These are phyloP conservation scores for Pseudotsuga menziesii DNA, from an alignment of 75 land plant genomes.

Conservation along the genomic window DNA sequence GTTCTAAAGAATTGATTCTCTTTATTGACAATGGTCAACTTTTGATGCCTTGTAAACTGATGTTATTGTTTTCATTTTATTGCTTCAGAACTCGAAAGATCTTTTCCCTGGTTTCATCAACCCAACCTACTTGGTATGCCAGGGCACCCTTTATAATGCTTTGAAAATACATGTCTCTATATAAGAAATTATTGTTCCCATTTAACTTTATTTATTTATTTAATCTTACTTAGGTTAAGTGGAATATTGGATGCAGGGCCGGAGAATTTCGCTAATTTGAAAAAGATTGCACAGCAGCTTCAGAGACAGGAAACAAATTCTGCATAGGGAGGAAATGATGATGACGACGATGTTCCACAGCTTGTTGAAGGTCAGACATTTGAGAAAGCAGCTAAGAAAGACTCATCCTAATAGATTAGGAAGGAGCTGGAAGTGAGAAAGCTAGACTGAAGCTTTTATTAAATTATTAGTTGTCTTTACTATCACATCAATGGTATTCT, in stretches of 20 bases:
- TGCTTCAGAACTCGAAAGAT: slow-evolving; percentile 79
- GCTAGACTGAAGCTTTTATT: no score
- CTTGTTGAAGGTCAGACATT: slow-evolving; percentile 80
- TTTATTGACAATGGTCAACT: not conserved
- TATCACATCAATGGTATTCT: no score
- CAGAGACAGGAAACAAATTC: slow-evolving; percentile 43
- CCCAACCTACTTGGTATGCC: slow-evolving; percentile 77
- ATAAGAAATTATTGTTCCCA: not conserved
- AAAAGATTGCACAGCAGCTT: slow-evolving; percentile 74
- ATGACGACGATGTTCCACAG: slow-evolving; percentile 83
- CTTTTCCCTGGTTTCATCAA: slow-evolving; percentile 83
- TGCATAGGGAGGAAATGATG: slow-evolving; percentile 28
- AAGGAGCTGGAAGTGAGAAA: no score
- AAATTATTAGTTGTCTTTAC: no score
- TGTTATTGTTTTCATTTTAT: slow-evolving; percentile 3
- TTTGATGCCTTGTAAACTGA: not conserved
- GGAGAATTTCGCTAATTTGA: slow-evolving; percentile 65
- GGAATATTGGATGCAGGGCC: slow-evolving; percentile 49
- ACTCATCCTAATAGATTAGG: not conserved
- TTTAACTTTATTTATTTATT: not conserved
- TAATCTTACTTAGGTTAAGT: not conserved
- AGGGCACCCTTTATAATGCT: not conserved
- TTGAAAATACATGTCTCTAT: not conserved
- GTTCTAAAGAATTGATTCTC: not conserved
- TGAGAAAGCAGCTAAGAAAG: slow-evolving; percentile 69